These are phyloP conservation scores for Elsinoe batatas DNA, from an alignment of 2,329 filamentous ascomycete species.

Conservation along the genomic window DNA sequence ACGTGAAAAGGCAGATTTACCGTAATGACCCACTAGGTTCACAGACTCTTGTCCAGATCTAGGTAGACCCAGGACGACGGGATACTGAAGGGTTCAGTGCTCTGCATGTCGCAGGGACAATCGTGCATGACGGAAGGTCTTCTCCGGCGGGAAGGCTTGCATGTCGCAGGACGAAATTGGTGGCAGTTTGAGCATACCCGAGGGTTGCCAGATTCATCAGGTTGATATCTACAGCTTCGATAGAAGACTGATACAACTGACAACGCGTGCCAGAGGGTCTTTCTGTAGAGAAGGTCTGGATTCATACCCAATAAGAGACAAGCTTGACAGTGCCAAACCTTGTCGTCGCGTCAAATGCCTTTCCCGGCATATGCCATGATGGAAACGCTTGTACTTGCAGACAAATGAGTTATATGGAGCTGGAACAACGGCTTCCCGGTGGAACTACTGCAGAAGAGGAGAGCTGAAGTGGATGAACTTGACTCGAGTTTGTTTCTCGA, in stretches of 20 bases:
- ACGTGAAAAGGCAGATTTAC: constrained; percentile 1
- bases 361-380: background rate
- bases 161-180: background rate
- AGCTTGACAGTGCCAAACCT: background rate
- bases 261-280: background rate
- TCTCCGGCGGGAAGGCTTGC: constrained; percentile 11
- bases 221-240: background rate
- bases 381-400: background rate
- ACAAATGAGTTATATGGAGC: background rate
- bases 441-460: constrained; percentile 3
- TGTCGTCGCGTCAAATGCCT: background rate
- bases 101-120: constrained; percentile 7
- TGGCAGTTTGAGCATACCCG: background rate
- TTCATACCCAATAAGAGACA: background rate
- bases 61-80: constrained; percentile 1
- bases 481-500: background rate
- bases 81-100: constrained; percentile 1
- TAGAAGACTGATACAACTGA: background rate
- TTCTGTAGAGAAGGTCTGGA: too few species aligned
- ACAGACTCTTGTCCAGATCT: constrained; percentile 3
- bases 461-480: background rate
- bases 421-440: constrained; percentile 1
- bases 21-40: constrained; percentile 6
- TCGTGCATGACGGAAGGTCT: background rate
- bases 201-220: background rate